phyloP scores from a whole-genome alignment of 371 early-diverging fungal species.

The Mucor sp. region DNA sequence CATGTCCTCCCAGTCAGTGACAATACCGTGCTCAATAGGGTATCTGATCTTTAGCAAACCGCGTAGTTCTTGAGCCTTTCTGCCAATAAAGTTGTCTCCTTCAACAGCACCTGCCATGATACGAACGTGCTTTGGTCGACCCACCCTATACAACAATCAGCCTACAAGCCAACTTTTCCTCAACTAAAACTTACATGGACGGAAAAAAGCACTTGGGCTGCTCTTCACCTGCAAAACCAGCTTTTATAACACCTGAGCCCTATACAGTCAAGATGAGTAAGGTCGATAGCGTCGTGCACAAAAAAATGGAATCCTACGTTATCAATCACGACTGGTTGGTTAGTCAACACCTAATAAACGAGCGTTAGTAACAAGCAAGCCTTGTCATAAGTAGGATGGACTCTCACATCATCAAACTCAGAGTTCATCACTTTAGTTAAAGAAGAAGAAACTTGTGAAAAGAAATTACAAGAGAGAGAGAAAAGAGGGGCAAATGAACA shows the following conservation, averaged over 20 bases:
- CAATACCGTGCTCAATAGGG: constrained; percentile 96
- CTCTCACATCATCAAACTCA: constrained; percentile 54
- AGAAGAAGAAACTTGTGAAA: not conserved
- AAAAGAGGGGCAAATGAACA: not conserved
- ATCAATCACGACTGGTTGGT: constrained; percentile 85
- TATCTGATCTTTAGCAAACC: constrained; percentile 91
- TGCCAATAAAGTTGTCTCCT: constrained; percentile 92
- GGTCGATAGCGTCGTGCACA: not conserved
- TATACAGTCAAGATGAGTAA: constrained; percentile 29
- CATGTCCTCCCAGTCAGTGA: constrained; percentile 97
- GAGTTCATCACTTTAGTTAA: constrained; percentile 34
- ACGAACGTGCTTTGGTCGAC: constrained; percentile 92
- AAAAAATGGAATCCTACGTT: constrained; percentile 46
- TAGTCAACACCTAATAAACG: constrained; percentile 77
- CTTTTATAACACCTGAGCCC: constrained; percentile 97
- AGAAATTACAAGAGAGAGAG: not conserved
- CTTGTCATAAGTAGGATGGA: not conserved
- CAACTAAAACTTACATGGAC: constrained; percentile 62
- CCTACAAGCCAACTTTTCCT: not conserved
- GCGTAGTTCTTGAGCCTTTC: constrained; percentile 90
- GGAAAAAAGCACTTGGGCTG: constrained; percentile 93
- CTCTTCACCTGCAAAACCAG: constrained; percentile 97
- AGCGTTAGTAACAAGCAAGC: not conserved
- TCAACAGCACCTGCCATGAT: constrained; percentile 98
- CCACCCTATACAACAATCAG: constrained; percentile 64